phyloP scores from a whole-genome alignment of 148 eudicot genomes.

The Cornus florida region DNA sequence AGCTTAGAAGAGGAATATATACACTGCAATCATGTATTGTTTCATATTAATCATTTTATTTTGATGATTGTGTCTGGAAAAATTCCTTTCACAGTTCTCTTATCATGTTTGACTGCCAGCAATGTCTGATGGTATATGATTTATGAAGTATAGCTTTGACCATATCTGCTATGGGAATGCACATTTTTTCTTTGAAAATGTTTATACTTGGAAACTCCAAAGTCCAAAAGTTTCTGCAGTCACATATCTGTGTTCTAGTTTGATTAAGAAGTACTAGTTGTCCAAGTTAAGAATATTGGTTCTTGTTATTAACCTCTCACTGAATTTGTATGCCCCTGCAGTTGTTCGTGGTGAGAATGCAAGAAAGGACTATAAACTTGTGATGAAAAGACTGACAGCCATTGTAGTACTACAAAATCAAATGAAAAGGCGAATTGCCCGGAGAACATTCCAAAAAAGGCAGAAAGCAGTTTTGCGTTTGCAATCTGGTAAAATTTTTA shows the following conservation, averaged over 20 bases:
- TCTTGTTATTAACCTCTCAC: slow-evolving; percentile 1
- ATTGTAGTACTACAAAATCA: slow-evolving; percentile 30
- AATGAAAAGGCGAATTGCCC: slow-evolving; percentile 14
- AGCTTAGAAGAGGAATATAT: slow-evolving; percentile 39
- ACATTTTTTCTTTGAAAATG: not conserved
- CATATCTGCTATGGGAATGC: not conserved
- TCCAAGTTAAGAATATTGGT: not conserved
- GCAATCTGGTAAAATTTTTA: slow-evolving; percentile 34
- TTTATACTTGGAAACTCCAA: not conserved
- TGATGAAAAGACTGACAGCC: slow-evolving; percentile 22
- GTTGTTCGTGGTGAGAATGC: slow-evolving; percentile 52
- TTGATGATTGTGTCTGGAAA: not conserved
- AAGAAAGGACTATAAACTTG: slow-evolving; percentile 26
- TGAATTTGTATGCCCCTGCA: slow-evolving; percentile 8
- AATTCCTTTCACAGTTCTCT: not conserved
- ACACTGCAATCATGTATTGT: slow-evolving; percentile 48
- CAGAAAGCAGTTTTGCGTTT: slow-evolving; percentile 23
- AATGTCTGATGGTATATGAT: not conserved
- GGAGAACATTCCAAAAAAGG: slow-evolving; percentile 14
- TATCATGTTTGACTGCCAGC: not conserved
- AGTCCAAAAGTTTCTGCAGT: not conserved
- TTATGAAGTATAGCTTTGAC: not conserved
- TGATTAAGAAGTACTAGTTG: not conserved
- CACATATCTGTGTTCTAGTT: not conserved
- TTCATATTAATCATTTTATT: not conserved